phyloP scores from a whole-genome alignment of 1,139 yeast genomes.

The Kazachstania sp. region DNA sequence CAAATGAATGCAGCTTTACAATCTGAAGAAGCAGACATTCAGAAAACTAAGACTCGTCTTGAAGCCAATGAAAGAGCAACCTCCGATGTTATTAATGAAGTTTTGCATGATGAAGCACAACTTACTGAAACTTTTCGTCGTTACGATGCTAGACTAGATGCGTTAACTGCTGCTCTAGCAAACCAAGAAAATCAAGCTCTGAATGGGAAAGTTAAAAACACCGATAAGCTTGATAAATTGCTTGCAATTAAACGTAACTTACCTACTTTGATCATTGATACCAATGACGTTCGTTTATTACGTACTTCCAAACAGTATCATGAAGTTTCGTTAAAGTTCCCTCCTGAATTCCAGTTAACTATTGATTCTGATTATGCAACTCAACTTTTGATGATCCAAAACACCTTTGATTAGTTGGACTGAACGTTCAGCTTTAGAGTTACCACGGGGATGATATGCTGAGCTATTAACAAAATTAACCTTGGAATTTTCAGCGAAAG shows the following conservation, averaged over 20 bases:
- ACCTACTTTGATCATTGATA: background rate
- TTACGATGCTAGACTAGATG: too few relatives aligned
- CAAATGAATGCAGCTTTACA: too few relatives aligned
- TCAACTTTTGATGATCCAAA: background rate
- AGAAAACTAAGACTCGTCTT: too few relatives aligned
- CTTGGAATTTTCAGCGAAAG: background rate
- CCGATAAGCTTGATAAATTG: too few relatives aligned
- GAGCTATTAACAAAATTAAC: background rate
- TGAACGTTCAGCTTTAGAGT: background rate
- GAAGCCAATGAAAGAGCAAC: too few relatives aligned
- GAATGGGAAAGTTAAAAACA: too few relatives aligned
- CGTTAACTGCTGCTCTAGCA: too few relatives aligned
- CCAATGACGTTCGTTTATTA: background rate
- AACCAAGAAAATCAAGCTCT: too few relatives aligned
- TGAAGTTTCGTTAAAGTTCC: background rate
- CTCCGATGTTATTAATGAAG: too few relatives aligned
- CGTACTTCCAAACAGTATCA: background rate
- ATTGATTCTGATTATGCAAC: background rate
- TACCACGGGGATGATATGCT: conserved; percentile 1
- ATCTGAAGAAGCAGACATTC: too few relatives aligned
- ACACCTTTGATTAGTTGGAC: background rate
- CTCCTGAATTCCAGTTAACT: background rate
- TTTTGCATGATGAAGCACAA: too few relatives aligned
- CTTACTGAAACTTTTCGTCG: too few relatives aligned
- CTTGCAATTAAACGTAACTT: background rate